Percentiles rank a stretch among this genome's conserved stretches.
Evolutionary conservation across 2,329 filamentous ascomycete genomes (phyloP).

Genomic region (Apiospora sp.): DNA sequence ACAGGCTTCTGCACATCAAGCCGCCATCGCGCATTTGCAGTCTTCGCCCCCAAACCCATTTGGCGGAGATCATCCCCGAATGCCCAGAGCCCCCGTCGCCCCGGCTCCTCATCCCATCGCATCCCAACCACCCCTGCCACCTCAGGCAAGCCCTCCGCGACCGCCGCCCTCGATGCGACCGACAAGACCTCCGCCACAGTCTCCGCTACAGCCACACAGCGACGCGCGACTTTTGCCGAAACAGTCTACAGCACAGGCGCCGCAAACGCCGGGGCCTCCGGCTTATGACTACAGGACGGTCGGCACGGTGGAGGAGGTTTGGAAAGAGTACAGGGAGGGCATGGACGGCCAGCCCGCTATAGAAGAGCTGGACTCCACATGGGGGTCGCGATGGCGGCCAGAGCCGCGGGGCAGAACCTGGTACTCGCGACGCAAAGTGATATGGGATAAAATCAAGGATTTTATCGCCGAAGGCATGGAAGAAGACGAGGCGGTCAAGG

Average conservation of each 20-base stretch:
- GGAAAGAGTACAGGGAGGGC: constrained; percentile 47
- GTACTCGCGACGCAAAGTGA: constrained; percentile 49
- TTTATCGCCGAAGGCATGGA: constrained; percentile 45
- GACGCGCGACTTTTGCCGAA: constrained; percentile 37
- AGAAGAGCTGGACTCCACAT: constrained; percentile 45
- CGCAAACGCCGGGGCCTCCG: constrained; percentile 42
- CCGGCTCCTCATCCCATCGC: constrained; percentile 36
- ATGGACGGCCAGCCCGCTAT: constrained; percentile 47
- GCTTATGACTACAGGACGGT: constrained; percentile 45
- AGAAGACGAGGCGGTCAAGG: constrained; percentile 45
- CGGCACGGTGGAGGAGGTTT: constrained; percentile 46
- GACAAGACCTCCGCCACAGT: constrained; percentile 38
- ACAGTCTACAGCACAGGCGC: constrained; percentile 35
- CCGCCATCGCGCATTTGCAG: constrained; percentile 35
- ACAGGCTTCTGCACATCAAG: constrained; percentile 41
- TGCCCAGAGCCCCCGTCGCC: constrained; percentile 35
- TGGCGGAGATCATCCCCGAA: constrained; percentile 31
- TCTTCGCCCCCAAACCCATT: constrained; percentile 24
- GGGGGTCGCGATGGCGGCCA: constrained; percentile 48
- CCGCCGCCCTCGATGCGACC: constrained; percentile 30
- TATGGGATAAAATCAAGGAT: constrained; percentile 49
- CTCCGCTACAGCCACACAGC: constrained; percentile 35
- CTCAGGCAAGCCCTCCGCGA: constrained; percentile 32
- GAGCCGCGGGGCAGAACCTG: constrained; percentile 47
- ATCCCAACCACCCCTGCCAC: constrained; percentile 32